Base-by-base conservation (phyloP, 2,329 filamentous ascomycete species). In the Xylaria polymorpha region DNA sequence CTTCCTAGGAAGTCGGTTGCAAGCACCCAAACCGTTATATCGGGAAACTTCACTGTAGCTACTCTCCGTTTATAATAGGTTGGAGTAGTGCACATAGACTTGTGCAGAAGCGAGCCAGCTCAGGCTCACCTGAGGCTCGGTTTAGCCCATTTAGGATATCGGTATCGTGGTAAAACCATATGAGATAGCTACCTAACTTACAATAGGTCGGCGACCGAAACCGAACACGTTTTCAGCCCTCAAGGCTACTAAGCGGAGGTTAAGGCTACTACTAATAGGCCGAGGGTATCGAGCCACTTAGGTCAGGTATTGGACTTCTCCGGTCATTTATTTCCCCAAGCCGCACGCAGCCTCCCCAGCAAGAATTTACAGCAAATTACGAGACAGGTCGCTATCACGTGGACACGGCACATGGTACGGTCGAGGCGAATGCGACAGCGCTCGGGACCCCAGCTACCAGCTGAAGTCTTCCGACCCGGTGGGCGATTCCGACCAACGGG, bases 331-430 rank as follows among this genome's bases (percentile, higher is more conserved):
- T 4, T 35, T 37, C 37, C 12, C 3, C 43, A 20, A 46, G 18
- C 41, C 41, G 43, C 43, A 9, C 22, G 50, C 20, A 3, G 25
- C 37, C 22, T 35, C 9, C 22, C 32, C 15, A 22, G 18, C 37
- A 58, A 48, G 39, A 44, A 18, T 29, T 15, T 14, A 3, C 39
- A 56, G 29, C 61, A 63, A 63, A 63, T 63, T 22, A 57, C n/a
- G 37, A 44, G 14, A 64, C 61, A 56, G 7, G 15, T 20, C 20
- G 61, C 41, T n/a, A 57, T 57, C 61, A 64, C 61, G 61, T 64
- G 61, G 61, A 56, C 14, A 22, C 44, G n/a, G 29, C 22, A 43
- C 22, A 44, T 43, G 37, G 20, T n/a, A 18, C 20, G 9, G 37
- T 22, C 53, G 41, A 48, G 57, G 63, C 63, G 20, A 65, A 60